Conservation (phyloP, 345 rosid genomes). For the Bruguiera sexangula region DNA sequence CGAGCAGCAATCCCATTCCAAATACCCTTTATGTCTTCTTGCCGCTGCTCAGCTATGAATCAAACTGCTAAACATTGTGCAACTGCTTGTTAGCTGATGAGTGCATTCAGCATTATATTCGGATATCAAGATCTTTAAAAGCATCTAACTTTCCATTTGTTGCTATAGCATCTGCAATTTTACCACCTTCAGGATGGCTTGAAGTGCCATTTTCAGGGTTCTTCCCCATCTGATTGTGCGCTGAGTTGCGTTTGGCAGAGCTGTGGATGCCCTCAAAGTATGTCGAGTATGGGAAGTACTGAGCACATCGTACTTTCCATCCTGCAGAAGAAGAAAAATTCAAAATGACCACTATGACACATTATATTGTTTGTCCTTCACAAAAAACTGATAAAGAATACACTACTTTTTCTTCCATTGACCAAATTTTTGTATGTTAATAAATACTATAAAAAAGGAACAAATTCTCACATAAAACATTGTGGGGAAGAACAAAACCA, state of each 20-base stretch:
- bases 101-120: conserved; percentile 7
- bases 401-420: too few species aligned
- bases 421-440: too few species aligned
- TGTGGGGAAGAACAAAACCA: too few species aligned
- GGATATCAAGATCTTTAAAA: conserved; percentile 23
- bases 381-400: too few species aligned
- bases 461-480: too few species aligned
- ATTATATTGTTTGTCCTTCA: too few species aligned
- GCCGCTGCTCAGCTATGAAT: conserved; percentile 15
- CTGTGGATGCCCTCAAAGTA: conserved; percentile 74
- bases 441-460: too few species aligned
- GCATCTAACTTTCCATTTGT: conserved; percentile 77
- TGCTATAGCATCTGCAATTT: conserved; percentile 34
- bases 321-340: conserved; percentile 40
- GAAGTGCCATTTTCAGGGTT: conserved; percentile 52
- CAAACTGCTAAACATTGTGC: conserved; percentile 11
- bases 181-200: conserved; percentile 38
- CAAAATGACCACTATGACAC: too few species aligned
- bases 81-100: conserved; percentile 12
- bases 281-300: conserved; percentile 64
- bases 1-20: conserved; percentile 12
- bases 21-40: background rate
- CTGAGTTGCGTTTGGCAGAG: conserved; percentile 51
- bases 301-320: conserved; percentile 73
- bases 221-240: conserved; percentile 37